Evolutionary conservation across 108 stramenopile species (phyloP).

Genomic region (Cyclotella distinguenda): DNA sequence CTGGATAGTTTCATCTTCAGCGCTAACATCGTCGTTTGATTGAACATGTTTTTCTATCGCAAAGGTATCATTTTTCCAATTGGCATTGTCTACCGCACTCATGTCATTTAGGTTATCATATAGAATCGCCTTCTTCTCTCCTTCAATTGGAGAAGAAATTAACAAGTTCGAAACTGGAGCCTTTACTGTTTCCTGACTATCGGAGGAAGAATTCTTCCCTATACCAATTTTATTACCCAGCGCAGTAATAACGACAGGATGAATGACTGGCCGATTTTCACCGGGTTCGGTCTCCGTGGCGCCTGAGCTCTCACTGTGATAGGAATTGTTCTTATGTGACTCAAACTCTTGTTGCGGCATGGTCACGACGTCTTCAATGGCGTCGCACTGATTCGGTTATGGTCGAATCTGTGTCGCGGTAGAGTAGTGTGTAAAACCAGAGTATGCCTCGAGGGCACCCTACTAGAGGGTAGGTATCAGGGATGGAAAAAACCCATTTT

Average conservation of each 20-base stretch:
- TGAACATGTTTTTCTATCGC: background rate
- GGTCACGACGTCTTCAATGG: no score
- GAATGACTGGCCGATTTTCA: conserved; percentile 2
- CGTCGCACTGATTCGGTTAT: no score
- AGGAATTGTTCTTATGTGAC: no score
- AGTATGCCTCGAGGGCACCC: no score
- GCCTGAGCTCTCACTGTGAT: no score
- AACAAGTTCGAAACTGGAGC: background rate
- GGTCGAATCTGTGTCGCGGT: no score
- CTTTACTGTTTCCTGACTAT: background rate
- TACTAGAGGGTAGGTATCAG: no score
- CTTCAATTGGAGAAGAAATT: background rate
- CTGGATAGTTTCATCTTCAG: background rate
- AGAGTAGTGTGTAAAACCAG: no score
- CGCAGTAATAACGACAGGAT: conserved; percentile 1
- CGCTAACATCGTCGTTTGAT: background rate
- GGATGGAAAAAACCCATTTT: no score
- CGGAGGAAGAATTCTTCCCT: background rate
- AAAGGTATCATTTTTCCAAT: background rate
- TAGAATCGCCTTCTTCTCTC: background rate
- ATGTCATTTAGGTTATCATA: background rate
- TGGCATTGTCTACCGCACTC: background rate
- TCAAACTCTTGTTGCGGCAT: no score
- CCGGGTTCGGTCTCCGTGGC: no score
- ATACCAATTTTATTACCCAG: background rate